Base-by-base conservation (phyloP, 306 rosid genomes). In the Glycyrrhiza uralensis region DNA sequence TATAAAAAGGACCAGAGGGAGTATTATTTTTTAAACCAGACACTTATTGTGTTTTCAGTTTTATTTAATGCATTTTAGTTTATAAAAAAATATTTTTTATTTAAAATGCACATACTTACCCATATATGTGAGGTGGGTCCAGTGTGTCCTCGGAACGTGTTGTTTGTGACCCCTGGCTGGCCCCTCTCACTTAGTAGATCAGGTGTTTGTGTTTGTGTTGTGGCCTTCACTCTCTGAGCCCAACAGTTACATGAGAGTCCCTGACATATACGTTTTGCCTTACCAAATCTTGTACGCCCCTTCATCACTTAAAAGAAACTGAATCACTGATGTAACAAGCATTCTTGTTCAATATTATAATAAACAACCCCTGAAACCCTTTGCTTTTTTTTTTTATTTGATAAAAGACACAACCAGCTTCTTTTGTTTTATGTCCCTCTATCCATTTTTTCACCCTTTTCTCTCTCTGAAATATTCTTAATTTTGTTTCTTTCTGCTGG, bases 401-500 rank as follows among this genome's bases (percentile, higher is more conserved):
- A 18, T 54, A 49, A 74, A 35, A 45, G 42, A 47, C 38, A n/a
- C 7, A 19, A 4, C 6, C 23, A 61, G 4, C 64, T 4, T 52
- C 46, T 28, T 19, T 54, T 41, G 4, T 39, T 49, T 6, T 15
- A 2, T 35, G 19, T 18, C 19, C 18, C 18, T 65, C 10, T 6
- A 30, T 19, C 24, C 42, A 15, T 44, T 11, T 20, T 68, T 11
- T 4, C 1, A 0, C 24, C 19, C 29, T 41, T 30, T 56, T 42
- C 18, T 54, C 65, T 23, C 2, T 39, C 10, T 39, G 2, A 39
- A 39, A 15, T 71, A 0, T 20, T 66, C n/a, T n/a, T n/a, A n/a
- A n/a, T 49, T 18, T 65, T 65, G 17, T 52, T 55, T 67, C 33
- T 24, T 49, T 76, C 51, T 66, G 2, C 35, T 68, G 49, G 51